Evolutionary conservation across 768 basidiomycete species (phyloP).

Genomic region (Xerocomellus intermedius): DNA sequence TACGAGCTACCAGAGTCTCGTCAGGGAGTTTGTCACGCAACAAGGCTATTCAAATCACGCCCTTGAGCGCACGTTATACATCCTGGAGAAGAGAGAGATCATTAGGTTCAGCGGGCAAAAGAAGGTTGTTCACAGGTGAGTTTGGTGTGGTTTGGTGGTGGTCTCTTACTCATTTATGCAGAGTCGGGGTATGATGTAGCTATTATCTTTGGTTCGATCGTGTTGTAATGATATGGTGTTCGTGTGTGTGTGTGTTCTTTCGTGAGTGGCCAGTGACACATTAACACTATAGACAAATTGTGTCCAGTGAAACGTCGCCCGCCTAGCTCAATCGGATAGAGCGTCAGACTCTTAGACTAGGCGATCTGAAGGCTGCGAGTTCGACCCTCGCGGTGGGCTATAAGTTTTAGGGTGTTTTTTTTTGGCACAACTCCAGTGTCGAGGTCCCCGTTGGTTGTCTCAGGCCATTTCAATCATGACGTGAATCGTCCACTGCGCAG

Average conservation of each 20-base stretch:
- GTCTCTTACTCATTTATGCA: conserved; percentile 9
- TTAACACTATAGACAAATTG: not conserved
- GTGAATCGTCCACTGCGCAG: no score
- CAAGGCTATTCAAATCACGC: conserved; percentile 91
- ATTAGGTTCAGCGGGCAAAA: conserved; percentile 68
- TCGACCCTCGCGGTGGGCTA: conserved; percentile 66
- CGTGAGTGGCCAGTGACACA: not conserved
- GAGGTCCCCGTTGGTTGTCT: no score
- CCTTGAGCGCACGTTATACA: conserved; percentile 84
- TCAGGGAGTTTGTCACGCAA: conserved; percentile 90
- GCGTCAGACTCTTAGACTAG: conserved; percentile 60
- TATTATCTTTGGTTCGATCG: not conserved
- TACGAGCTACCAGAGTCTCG: conserved; percentile 91
- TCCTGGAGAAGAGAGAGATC: conserved; percentile 95
- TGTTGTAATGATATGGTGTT: conserved; percentile 2
- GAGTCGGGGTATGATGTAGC: conserved; percentile 30
- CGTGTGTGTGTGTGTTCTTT: not conserved
- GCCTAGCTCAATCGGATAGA: conserved; percentile 71
- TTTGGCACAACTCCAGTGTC: not conserved
- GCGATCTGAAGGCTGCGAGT: conserved; percentile 62
- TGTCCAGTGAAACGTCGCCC: conserved; percentile 31
- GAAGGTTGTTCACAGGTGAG: conserved; percentile 54
- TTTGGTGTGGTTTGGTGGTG: not conserved
- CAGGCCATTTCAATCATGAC: no score
- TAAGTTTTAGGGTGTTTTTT: not conserved